Percentiles rank a stretch among this genome's conserved stretches.
Conservation (phyloP, 148 eudicot species). For the Rheum nobile region DNA sequence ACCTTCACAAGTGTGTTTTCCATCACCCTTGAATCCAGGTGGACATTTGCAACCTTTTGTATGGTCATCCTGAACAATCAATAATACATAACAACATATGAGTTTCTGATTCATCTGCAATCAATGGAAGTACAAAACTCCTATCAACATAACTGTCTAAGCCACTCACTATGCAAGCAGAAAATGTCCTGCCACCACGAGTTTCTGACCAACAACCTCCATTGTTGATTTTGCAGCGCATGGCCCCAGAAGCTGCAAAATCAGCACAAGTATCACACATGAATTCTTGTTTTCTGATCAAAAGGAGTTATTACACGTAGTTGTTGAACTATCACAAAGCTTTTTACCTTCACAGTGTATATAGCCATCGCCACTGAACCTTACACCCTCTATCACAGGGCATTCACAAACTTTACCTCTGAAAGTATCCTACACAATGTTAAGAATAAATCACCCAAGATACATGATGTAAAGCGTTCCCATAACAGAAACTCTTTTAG, state of each 20-base stretch:
- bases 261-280: not conserved
- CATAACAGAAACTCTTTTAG: too few relatives aligned
- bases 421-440: constrained; percentile 58
- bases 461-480: not conserved
- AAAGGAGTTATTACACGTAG: not conserved
- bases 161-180: constrained; percentile 71
- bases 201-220: constrained; percentile 90
- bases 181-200: constrained; percentile 61
- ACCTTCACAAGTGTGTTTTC: constrained; percentile 67
- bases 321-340: not conserved
- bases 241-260: constrained; percentile 53
- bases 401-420: constrained; percentile 92
- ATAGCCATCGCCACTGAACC: constrained; percentile 77
- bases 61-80: constrained; percentile 43
- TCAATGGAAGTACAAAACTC: not conserved
- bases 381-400: constrained; percentile 70
- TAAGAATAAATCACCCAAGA: constrained; percentile 5
- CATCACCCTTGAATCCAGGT: constrained; percentile 78
- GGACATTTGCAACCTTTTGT: constrained; percentile 80
- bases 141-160: not conserved
- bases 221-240: constrained; percentile 65
- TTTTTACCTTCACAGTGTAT: constrained; percentile 67
- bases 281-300: not conserved
- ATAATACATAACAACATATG: not conserved
- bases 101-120: not conserved